These are phyloP conservation scores for Penicillium psychrosexuale DNA, from an alignment of 2,329 filamentous ascomycete species.

Conservation along the genomic window DNA sequence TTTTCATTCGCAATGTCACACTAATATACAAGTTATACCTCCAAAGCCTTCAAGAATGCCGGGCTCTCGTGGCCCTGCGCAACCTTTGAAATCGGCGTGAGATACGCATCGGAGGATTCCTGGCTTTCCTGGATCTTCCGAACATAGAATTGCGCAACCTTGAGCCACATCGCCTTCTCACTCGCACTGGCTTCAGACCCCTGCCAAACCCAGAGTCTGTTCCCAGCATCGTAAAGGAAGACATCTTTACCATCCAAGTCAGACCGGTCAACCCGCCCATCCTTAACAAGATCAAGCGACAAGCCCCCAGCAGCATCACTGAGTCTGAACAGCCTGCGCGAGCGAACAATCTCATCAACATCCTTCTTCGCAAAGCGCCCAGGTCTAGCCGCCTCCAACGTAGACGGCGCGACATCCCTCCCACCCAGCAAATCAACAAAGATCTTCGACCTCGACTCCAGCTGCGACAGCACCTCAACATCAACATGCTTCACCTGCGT, in stretches of 20 bases:
- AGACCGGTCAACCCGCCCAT: constrained; percentile 45
- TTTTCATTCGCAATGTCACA: neutral
- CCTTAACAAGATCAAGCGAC: constrained; percentile 58
- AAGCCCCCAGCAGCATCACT: constrained; percentile 60
- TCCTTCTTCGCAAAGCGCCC: constrained; percentile 24
- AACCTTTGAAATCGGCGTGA: constrained; percentile 33
- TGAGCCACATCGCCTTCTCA: constrained; percentile 59
- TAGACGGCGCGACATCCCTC: constrained; percentile 40
- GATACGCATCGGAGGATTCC: constrained; percentile 19
- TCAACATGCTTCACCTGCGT: constrained; percentile 61
- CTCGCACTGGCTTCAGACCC: constrained; percentile 55
- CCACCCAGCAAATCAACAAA: constrained; percentile 58
- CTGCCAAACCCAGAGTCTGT: constrained; percentile 64
- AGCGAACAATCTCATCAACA: constrained; percentile 16
- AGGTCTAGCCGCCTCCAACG: constrained; percentile 45
- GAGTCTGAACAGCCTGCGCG: constrained; percentile 57
- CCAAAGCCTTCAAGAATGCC: constrained; percentile 28
- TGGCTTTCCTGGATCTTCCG: constrained; percentile 26
- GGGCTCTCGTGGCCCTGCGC: constrained; percentile 29
- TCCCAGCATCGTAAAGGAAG: constrained; percentile 60
- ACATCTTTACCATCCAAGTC: constrained; percentile 67
- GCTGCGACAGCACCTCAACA: constrained; percentile 63
- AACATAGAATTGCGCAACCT: constrained; percentile 31
- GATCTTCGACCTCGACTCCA: constrained; percentile 49
- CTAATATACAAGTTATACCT: constrained; percentile 12